Conservation (phyloP, 768 basidiomycete species). For the Cystofilobasidium ferigula region DNA sequence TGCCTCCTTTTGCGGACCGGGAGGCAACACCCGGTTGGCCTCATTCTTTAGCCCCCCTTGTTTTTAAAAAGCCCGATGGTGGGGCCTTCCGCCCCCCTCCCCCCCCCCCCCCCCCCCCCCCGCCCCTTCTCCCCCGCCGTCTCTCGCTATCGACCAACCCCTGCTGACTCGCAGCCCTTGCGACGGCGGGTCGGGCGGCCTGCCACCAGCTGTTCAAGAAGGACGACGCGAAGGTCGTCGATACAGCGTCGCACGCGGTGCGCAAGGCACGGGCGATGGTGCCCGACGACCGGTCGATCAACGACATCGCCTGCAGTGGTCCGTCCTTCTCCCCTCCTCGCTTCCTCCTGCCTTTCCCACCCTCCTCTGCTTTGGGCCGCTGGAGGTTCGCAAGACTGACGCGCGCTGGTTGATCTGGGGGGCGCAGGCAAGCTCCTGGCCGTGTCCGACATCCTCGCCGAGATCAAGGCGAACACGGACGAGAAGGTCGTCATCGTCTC, state of each 20-base stretch:
- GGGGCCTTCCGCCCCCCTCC: background rate
- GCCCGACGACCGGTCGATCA: conserved; percentile 18
- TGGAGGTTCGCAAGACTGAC: too few relatives aligned
- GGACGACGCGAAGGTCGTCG: background rate
- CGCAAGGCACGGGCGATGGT: conserved; percentile 12
- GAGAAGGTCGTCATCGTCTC: conserved; percentile 89
- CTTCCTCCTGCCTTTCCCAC: too few relatives aligned
- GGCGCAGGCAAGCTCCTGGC: conserved; percentile 66
- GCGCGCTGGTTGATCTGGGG: too few relatives aligned
- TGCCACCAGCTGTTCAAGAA: conserved; percentile 4
- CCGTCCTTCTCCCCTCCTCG: conserved; percentile 26
- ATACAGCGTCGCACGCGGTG: conserved; percentile 6
- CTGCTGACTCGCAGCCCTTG: too few relatives aligned
- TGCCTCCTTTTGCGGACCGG: background rate
- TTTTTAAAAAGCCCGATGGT: background rate
- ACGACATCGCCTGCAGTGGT: conserved; percentile 72
- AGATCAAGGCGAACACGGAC: conserved; percentile 55
- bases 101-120: conserved; percentile 25
- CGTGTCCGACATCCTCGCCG: conserved; percentile 53
- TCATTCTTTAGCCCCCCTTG: background rate
- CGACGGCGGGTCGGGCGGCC: too few relatives aligned
- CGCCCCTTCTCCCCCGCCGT: too few relatives aligned
- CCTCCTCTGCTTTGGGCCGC: too few relatives aligned
- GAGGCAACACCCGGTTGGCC: background rate
- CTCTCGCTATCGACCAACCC: too few relatives aligned